Percentiles rank a stretch among this genome's conserved stretches.
Evolutionary conservation across 1,284 basidiomycete genomes (phyloP).

Genomic region (Marasmius fiardii): DNA sequence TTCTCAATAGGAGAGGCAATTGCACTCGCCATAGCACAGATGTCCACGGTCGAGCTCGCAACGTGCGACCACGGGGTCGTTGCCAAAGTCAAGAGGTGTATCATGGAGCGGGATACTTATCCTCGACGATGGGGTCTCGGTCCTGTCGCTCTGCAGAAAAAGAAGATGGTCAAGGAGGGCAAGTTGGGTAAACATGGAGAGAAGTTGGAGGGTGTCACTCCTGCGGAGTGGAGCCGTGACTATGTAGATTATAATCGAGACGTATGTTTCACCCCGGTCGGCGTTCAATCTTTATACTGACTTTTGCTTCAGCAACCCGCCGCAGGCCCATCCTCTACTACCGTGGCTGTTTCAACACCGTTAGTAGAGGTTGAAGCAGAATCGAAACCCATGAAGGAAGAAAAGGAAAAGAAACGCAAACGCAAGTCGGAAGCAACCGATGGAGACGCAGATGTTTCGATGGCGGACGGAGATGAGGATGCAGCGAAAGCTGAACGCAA

Average conservation of each 20-base stretch:
- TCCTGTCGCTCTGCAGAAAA: constrained; percentile 95
- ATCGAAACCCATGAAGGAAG: constrained; percentile 44
- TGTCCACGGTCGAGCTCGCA: constrained; percentile 98
- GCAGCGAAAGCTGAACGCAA: constrained; percentile 47
- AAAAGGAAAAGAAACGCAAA: constrained; percentile 75
- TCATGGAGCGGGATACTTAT: constrained; percentile 99
- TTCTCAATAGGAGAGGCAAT: constrained; percentile 83
- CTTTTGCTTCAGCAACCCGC: constrained; percentile 34
- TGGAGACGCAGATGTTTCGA: constrained; percentile 37
- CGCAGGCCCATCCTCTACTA: constrained; percentile 38
- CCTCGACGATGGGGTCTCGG: constrained; percentile 98
- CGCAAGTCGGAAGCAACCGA: constrained; percentile 62
- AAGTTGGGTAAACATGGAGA: constrained; percentile 97
- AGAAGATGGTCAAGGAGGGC: constrained; percentile 96
- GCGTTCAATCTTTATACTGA: constrained; percentile 6
- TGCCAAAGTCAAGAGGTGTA: constrained; percentile 98
- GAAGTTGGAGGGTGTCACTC: constrained; percentile 88
- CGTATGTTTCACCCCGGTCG: constrained; percentile 15
- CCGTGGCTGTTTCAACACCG: constrained; percentile 24
- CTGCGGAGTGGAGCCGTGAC: constrained; percentile 86
- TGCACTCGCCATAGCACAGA: constrained; percentile 95
- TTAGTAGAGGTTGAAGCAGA: constrained; percentile 22
- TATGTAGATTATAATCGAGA: constrained; percentile 89
- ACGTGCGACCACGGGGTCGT: constrained; percentile 99
- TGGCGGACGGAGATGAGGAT: constrained; percentile 32